These are phyloP conservation scores for Leccinum fibrillosum DNA, from an alignment of 768 basidiomycete genomes.

Conservation along the genomic window DNA sequence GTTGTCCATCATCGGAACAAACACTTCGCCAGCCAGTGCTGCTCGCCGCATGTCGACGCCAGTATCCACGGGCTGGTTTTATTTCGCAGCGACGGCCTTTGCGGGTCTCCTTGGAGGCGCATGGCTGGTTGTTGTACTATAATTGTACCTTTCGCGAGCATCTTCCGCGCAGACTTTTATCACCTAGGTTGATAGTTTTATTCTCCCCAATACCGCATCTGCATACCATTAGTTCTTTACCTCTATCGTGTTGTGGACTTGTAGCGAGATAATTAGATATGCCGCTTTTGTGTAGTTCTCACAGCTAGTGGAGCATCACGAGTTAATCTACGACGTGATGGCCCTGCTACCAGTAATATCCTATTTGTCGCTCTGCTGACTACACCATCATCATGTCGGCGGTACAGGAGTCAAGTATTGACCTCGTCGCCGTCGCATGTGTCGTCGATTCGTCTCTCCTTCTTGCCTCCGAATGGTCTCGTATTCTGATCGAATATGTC, in stretches of 20 bases:
- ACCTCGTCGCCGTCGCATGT: conserved; percentile 48
- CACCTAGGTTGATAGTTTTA: neutral
- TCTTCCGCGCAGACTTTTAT: neutral
- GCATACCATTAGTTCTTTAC: conserved; percentile 14
- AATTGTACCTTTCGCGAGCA: neutral
- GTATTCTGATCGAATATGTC: conserved; percentile 46
- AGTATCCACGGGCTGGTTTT: conserved; percentile 27
- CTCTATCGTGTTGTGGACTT: conserved; percentile 8
- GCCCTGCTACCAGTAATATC: neutral
- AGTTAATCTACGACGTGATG: neutral
- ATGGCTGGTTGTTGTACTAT: conserved; percentile 28
- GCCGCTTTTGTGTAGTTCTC: conserved; percentile 3
- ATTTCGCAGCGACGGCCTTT: conserved; percentile 21
- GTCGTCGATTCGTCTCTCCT: conserved; percentile 60
- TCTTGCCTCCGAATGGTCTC: conserved; percentile 52
- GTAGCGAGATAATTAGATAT: conserved; percentile 6
- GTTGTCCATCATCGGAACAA: conserved; percentile 29
- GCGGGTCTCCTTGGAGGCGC: conserved; percentile 28
- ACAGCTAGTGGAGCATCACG: neutral
- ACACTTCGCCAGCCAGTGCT: conserved; percentile 25
- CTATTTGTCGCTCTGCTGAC: neutral
- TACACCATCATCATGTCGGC: conserved; percentile 22
- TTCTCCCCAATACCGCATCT: conserved; percentile 12
- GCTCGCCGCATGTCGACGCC: conserved; percentile 21
- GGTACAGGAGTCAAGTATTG: conserved; percentile 14